Evolutionary conservation across 108 stramenopile species (phyloP).

Genomic region (Aurantiochytrium sp.): DNA sequence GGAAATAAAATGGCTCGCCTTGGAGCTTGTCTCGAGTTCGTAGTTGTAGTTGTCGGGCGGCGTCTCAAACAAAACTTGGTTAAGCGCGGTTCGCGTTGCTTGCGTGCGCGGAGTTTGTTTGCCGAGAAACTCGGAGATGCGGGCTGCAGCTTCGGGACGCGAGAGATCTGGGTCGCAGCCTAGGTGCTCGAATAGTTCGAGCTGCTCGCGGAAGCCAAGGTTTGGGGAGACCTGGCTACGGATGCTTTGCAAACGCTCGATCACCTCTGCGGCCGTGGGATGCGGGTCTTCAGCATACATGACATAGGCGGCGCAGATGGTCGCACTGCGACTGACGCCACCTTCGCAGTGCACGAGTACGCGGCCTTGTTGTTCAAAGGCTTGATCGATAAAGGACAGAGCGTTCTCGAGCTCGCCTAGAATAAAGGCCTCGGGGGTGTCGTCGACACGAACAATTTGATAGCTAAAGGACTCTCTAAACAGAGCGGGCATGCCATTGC

Average conservation of each 20-base stretch:
- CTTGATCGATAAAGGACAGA: neutral
- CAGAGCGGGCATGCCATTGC: neutral
- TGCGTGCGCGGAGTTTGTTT: neutral
- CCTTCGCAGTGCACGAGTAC: slow-evolving; percentile 14
- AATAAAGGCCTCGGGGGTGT: neutral
- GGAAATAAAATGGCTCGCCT: neutral
- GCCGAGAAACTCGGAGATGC: neutral
- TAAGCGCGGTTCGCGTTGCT: neutral
- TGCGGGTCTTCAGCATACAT: neutral
- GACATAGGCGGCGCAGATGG: neutral
- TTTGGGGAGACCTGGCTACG: neutral
- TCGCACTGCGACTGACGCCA: neutral
- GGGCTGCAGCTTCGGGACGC: neutral
- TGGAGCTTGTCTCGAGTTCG: slow-evolving; percentile 12
- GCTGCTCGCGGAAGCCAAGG: neutral
- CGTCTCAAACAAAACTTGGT: neutral
- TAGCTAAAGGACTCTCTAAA: neutral
- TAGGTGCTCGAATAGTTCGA: neutral
- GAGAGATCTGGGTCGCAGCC: neutral
- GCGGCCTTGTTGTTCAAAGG: neutral
- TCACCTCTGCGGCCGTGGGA: neutral
- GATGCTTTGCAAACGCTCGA: neutral
- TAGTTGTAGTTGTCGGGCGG: slow-evolving; percentile 17
- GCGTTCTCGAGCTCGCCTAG: neutral
- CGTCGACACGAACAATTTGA: neutral